Evolutionary conservation across 1,139 yeast species (phyloP), one percentile per base, ranked within the genome.

Genomic region (Protomyces pachydermus): DNA sequence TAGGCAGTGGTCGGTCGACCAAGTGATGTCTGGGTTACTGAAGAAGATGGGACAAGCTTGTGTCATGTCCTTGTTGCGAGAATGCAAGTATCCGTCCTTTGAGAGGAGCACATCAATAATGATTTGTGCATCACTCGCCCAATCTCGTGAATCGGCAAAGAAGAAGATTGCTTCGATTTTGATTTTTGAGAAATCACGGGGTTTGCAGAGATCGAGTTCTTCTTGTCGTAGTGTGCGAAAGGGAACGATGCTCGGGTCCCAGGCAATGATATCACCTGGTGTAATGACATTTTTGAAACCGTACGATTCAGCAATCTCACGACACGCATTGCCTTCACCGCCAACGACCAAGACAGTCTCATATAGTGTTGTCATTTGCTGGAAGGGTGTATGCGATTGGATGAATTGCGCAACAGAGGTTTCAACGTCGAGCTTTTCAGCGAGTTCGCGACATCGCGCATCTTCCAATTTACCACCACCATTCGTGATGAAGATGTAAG

Each of bases 91-190:
- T 71, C 96, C 96, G 67, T 84, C 79, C 71, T 86, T 82, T 65
- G 91, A 85, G 75, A 87, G 79, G 61, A 88, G 79, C 70, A 88
- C 78, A 72, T 88, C 96, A 72, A 88, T 79, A 68, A 88, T 88
- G 73, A 88, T 88, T 74, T 88, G 96, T 75, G 87, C 93, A 74
- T 88, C 95, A 1, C 95, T 82, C 1, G 91, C 91, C 85, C 90
- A 81, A 72, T 93, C 98, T 65, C 96, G 79, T 1, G 98, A 90
- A 74, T 93, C 98, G 74, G 89, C 90, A 75, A 93, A 91, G 54
- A 91, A 91, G 68, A 93, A 77, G 1, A 93, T 80, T 0, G 95
- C 95, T 69, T 90, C 96, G 67, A 91, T 80, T n/a, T 84, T 83
- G 63, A 77, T 77, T 2, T 74, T 61, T 58, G 93, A 95, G 95